These are phyloP conservation scores for Sporopachydermia quercuum DNA, from an alignment of 805 yeast species.

Conservation along the genomic window DNA sequence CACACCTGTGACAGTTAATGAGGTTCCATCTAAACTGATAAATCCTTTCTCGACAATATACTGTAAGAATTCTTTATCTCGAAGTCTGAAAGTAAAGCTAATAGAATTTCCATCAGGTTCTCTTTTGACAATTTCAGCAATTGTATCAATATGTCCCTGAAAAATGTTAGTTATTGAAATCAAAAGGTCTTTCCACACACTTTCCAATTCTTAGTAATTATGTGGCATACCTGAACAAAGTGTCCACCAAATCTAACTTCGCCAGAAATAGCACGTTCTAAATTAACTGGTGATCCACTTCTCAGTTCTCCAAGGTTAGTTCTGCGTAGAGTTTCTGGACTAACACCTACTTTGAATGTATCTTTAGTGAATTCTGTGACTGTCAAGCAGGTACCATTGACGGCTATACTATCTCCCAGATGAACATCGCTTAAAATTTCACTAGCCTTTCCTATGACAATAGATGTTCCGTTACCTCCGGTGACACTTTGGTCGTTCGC, in stretches of 20 bases:
- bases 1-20: conserved; percentile 75
- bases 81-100: conserved; percentile 55
- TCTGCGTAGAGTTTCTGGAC: conserved; percentile 81
- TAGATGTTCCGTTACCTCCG: conserved; percentile 65
- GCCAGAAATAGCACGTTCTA: conserved; percentile 81
- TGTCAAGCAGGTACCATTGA: conserved; percentile 84
- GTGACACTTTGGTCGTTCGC: conserved; percentile 31
- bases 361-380: conserved; percentile 59
- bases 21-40: conserved; percentile 83
- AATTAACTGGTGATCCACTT: conserved; percentile 52
- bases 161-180: not conserved
- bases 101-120: conserved; percentile 60
- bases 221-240: conserved; percentile 48
- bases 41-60: conserved; percentile 94
- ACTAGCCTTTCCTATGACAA: conserved; percentile 47
- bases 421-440: conserved; percentile 65
- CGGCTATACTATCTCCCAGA: conserved; percentile 85
- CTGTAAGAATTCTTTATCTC: conserved; percentile 41
- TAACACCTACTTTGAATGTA: conserved; percentile 75
- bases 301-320: conserved; percentile 56
- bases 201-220: not conserved
- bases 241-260: conserved; percentile 92
- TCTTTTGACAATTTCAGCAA: conserved; percentile 45
- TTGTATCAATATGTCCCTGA: conserved; percentile 82
- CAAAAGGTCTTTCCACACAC: too few species aligned